Base-by-base conservation (phyloP, 768 basidiomycete genomes). In the Calocera viscosa region DNA sequence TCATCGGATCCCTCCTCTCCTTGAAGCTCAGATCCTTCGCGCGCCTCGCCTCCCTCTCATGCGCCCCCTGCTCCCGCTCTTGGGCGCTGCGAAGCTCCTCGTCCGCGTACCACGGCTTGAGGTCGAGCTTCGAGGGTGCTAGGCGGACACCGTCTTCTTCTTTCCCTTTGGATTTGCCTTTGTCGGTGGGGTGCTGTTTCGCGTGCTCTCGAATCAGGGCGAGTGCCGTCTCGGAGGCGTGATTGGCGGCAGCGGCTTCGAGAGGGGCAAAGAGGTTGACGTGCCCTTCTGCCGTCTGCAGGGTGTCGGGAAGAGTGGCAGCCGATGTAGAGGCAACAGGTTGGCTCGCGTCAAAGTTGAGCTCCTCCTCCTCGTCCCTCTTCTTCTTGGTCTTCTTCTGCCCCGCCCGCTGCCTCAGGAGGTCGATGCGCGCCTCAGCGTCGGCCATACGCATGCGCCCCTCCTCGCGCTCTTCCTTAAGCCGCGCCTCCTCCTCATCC, bases 251-350 rank as follows among this genome's bases (percentile, higher is more conserved):
- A 53, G 53, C 24, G 40, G 28, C 38, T 72, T 91, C 90, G n/a
- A 91, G 70, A 71, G 91, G 89, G 70, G 88, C 86, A 70, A 91
- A 92, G 64, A 93, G 76, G 73, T 91, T 92, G 75, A 92, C 90
- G 71, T 93, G 90, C 0, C 87, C 86, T 38, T 78, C 78, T 67
- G 63, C 33, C 12, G 70, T 68, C 11, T 65, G 68, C 5, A 72
- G 49, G 12, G 67, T 22, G 40, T 69, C 70, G 2, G 68, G 65
- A 7, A 47, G 32, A 2, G 38, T 26, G 10, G 64, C 28, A 35
- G 17, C 26, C 19, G 49, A 24, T 32, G 65, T 67, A 24, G 63
- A 43, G 34, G 64, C 22, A 38, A 67, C 33, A 8, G n/a, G 35
- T 32, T 63, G 11, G 24, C 17, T 5, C 19, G 33, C 49, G 34